Base-by-base conservation (phyloP, 129 eudicot genomes). In the Helianthus annuus region DNA sequence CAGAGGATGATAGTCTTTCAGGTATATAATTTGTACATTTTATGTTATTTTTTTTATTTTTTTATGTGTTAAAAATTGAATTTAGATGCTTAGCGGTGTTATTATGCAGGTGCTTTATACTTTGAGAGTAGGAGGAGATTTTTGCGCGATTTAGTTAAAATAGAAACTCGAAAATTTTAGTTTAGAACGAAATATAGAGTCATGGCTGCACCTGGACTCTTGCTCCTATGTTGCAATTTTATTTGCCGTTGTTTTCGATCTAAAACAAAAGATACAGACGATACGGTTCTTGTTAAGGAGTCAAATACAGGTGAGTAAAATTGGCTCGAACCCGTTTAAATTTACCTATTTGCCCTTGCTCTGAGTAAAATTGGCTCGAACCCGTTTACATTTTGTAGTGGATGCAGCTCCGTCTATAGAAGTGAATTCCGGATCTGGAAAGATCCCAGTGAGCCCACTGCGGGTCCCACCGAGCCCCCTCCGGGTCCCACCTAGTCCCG, bases 401-500 rank as follows among this genome's bases (percentile, higher is more conserved):
- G 87, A 86, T 46, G 75, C 87, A 32, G 64, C 71, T 15, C 77
- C 90, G 4, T 87, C 98, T 54, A n/a, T 84, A 78, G 96, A 90
- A 76, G 81, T 81, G 82, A 87, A 75, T 73, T 76, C 88, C 1
- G 72, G 55, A 57, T 67, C 74, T 12, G 97, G 86, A 82, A 94
- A 85, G 78, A 56, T 64, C 64, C 82, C 82, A 0, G 90, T 80
- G 27, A 22, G 62, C 36, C 62, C 62, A 10, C 62, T 56, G 22
- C 32, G 36, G 34, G 34, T 29, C 36, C 82, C 80, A 1, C 87
- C 81, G 9, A 86, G 96, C 77, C 91, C 90, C 16, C 65, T 83
- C 19, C 81, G 91, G 42, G 87, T 89, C 49, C 96, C 98, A 2
- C 96, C 95, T n/a, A 84, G 95, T 80, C 96, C 96, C 1, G 76